Conservation (phyloP, 2,329 filamentous ascomycete genomes). For the Fusarium brevicatenulatum region DNA sequence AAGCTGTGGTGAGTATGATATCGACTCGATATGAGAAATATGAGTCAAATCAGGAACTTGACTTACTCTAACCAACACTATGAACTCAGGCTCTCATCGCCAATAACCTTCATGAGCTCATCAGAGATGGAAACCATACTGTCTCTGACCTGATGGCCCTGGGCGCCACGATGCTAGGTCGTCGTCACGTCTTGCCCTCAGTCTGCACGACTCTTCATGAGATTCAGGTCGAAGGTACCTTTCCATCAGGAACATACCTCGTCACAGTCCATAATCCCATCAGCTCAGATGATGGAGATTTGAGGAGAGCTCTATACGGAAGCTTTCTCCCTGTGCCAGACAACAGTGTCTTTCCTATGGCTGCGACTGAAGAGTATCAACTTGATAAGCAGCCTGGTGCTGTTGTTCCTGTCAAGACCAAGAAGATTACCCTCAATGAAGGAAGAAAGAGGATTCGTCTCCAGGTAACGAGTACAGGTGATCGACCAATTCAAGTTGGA, state of each 20-base stretch:
- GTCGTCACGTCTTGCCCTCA: constrained; percentile 87
- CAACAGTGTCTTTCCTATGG: constrained; percentile 72
- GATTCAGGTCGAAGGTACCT: constrained; percentile 94
- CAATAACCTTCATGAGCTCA: constrained; percentile 92
- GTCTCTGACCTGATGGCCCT: constrained; percentile 94
- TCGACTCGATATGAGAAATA: neutral
- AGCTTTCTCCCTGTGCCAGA: constrained; percentile 87
- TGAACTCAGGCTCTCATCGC: constrained; percentile 76
- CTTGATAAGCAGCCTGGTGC: constrained; percentile 79
- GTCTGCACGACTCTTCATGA: constrained; percentile 82
- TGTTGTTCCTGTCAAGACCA: constrained; percentile 75
- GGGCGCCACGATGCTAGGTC: constrained; percentile 90
- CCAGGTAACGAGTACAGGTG: constrained; percentile 84
- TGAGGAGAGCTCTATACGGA: constrained; percentile 88
- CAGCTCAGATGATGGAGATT: constrained; percentile 83
- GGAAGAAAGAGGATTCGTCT: constrained; percentile 78
- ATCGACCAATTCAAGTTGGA: constrained; percentile 90
- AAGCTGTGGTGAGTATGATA: constrained; percentile 74
- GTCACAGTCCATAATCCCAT: constrained; percentile 95
- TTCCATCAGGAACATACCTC: constrained; percentile 88
- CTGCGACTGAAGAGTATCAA: constrained; percentile 72
- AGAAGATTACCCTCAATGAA: constrained; percentile 75
- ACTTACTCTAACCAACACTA: constrained; percentile 10
- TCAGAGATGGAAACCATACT: constrained; percentile 93
- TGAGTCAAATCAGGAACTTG: neutral